These are phyloP conservation scores for Martiniozyma asiatica DNA, from an alignment of 1,139 yeast genomes.

Conservation along the genomic window DNA sequence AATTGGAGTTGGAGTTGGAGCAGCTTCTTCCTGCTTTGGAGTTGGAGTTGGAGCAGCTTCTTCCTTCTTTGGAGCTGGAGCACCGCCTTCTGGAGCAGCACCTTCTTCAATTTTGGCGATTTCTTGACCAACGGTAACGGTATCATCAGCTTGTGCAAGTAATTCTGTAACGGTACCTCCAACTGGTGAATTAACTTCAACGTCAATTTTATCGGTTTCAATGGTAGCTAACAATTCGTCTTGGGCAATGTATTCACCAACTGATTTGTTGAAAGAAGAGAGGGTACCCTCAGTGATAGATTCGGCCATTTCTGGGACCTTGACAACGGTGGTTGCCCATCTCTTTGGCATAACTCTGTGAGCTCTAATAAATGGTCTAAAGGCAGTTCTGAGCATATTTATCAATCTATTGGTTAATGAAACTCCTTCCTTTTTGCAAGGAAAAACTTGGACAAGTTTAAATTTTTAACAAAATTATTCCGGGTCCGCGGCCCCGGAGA, in stretches of 20 bases:
- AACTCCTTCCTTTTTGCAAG: too few species aligned
- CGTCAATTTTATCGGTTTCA: conserved; percentile 97
- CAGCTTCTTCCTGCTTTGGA: conserved; percentile 33
- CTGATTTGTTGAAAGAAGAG: conserved; percentile 61
- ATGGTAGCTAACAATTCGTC: conserved; percentile 95
- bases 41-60: conserved; percentile 25
- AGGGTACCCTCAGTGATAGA: conserved; percentile 96
- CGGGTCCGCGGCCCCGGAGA: too few species aligned
- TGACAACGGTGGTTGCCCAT: conserved; percentile 31
- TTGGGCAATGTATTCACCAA: conserved; percentile 78
- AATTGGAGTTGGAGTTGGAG: conserved; percentile 42
- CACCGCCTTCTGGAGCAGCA: conserved; percentile 63
- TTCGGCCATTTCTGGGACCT: conserved; percentile 98
- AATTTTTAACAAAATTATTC: too few species aligned
- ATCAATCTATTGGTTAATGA: neutral
- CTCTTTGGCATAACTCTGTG: conserved; percentile 3
- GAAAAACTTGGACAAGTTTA: too few species aligned
- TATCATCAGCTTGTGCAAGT: conserved; percentile 77
- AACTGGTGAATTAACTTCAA: conserved; percentile 90
- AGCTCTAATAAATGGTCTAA: conserved; percentile 4
- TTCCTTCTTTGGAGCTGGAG: conserved; percentile 26
- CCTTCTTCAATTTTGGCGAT: conserved; percentile 85
- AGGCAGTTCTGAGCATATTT: conserved; percentile 11
- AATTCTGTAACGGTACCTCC: conserved; percentile 83
- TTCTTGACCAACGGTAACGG: conserved; percentile 95